Conservation (phyloP, 345 rosid species). For the Populus euphratica region DNA sequence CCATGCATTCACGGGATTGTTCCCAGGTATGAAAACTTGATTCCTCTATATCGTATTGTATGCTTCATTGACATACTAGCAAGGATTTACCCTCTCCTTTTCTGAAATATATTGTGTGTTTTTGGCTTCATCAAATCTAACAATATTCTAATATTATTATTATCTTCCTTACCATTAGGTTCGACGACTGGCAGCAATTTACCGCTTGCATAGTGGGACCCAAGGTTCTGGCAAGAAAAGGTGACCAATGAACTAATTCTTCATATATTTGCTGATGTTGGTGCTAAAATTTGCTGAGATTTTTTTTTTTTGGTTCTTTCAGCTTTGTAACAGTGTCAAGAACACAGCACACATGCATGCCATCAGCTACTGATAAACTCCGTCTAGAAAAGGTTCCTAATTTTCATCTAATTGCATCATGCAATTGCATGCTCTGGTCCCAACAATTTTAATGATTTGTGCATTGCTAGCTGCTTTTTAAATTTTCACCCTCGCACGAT, state of each 20-base stretch:
- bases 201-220: constrained; percentile 53
- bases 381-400: constrained; percentile 67
- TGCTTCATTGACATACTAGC: neutral
- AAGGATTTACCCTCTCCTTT: neutral
- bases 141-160: neutral
- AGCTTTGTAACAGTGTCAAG: constrained; percentile 69
- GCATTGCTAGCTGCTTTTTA: neutral
- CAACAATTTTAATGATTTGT: neutral
- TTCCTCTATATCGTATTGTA: neutral
- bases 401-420: constrained; percentile 2
- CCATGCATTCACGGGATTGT: constrained; percentile 85
- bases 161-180: constrained; percentile 33
- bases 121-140: neutral
- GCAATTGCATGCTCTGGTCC: neutral
- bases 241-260: constrained; percentile 17
- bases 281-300: constrained; percentile 10
- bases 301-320: constrained; percentile 13
- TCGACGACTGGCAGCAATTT: constrained; percentile 70
- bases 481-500: neutral
- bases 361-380: constrained; percentile 65
- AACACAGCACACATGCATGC: constrained; percentile 76
- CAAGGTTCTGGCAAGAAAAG: constrained; percentile 89
- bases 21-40: constrained; percentile 57
- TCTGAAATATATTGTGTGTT: neutral
- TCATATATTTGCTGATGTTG: neutral